Base-by-base conservation (phyloP, 23 red algal genomes). In the Agarophyton chilense region DNA sequence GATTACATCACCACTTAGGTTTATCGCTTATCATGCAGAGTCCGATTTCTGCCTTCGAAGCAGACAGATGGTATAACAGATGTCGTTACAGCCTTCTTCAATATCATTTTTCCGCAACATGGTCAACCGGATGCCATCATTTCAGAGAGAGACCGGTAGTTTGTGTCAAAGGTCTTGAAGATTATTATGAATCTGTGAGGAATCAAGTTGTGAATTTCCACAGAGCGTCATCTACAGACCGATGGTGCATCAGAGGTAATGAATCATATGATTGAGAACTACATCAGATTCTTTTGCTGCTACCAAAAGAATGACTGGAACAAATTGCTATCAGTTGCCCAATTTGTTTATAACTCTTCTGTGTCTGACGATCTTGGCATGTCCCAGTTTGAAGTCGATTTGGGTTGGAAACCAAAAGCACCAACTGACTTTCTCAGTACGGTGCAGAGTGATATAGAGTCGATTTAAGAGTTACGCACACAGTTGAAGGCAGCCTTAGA, bases 1-100 rank as follows among this genome's bases (percentile, higher is more conserved):
- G 54, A 83, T 83, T 28, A 8, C n/a, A 83, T 83, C 25, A 39
- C 54, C 2, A 83, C 60, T 17, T 83, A 55, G 55, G 79, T 67
- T 18, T 54, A 83, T 44, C 4, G 79, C 2, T 67, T 65, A 33
- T 66, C 79, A 2, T 6, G 42, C 6, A 28, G 55, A 0, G 79
- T 83, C 17, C 55, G 33, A 5, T 83, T 83, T 47, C 12, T 83
- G 10, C 4, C 55, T 13, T 62, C 16, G 19, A 83, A n/a, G n/a
- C n/a, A 7, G 2, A 64, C 53, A 31, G 79, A 83, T 65, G 14
- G 66, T 17, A n/a, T 55, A 25, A 7, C 54, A 18, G 54, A 83
- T 21, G 56, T 67, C 11, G 79, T 32, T 22, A 28, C 29, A 5
- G n/a, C 79, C 18, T 83, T 83, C 55, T 66, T 83, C 36, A 0